phyloP scores from a whole-genome alignment of 441 rosid genomes.

The Omphalea diandra region DNA sequence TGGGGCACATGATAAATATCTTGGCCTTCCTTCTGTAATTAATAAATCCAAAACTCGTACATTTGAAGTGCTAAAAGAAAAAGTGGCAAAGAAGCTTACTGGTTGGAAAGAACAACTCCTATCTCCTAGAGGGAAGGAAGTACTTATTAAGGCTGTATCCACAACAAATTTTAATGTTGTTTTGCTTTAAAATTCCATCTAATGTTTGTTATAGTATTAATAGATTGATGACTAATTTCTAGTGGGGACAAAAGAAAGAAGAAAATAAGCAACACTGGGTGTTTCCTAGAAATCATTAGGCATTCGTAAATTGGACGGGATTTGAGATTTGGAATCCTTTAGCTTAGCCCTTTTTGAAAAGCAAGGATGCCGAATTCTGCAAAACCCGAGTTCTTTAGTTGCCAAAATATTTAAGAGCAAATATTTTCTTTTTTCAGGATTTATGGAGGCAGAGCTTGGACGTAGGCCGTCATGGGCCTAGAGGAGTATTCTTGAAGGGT shows the following conservation, averaged over 20 bases:
- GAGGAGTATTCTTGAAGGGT: too few relatives aligned
- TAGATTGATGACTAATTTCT: too few relatives aligned
- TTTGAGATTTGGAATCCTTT: not conserved
- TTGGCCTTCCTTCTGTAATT: not conserved
- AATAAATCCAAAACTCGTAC: not conserved
- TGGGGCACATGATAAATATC: not conserved
- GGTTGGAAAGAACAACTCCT: not conserved
- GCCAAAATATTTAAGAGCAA: not conserved
- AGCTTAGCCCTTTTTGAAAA: not conserved
- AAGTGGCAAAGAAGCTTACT: not conserved
- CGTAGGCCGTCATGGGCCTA: too few relatives aligned
- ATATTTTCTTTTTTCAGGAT: not conserved
- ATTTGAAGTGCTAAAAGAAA: not conserved
- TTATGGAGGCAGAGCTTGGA: not conserved
- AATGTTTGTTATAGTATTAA: not conserved
- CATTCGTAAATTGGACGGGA: not conserved
- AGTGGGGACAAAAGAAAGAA: not conserved
- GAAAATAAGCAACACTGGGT: not conserved
- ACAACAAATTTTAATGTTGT: not conserved
- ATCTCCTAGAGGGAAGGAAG: not conserved
- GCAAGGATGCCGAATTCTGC: not conserved
- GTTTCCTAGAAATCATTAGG: not conserved
- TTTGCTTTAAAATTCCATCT: not conserved
- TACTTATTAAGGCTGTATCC: not conserved
- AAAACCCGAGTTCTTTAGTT: not conserved